A percentile compares a stretch with the other conserved stretches of the same genome.
Evolutionary conservation across 768 basidiomycete genomes (phyloP).

Genomic region (Russula virescens): DNA sequence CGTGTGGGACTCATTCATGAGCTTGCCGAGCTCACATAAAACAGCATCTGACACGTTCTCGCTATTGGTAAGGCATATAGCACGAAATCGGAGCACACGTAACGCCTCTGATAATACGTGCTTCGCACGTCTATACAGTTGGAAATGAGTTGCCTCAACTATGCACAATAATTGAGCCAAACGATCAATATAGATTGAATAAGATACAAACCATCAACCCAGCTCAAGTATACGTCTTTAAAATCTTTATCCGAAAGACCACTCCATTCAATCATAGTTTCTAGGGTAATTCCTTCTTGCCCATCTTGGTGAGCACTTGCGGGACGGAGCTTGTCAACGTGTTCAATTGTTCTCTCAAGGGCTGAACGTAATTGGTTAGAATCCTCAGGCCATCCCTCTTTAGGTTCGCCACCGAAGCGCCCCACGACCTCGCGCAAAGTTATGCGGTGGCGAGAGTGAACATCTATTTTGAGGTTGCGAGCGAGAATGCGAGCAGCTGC

Average conservation of each 20-base stretch:
- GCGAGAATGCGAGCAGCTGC: conserved; percentile 73
- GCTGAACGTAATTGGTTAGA: conserved; percentile 41
- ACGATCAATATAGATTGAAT: not conserved
- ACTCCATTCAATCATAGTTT: conserved; percentile 65
- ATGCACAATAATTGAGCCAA: not conserved
- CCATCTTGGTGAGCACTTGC: conserved; percentile 28
- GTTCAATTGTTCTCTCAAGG: conserved; percentile 42
- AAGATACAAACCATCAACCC: conserved; percentile 61
- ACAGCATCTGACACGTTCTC: conserved; percentile 27
- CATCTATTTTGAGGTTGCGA: conserved; percentile 44
- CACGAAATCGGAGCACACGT: conserved; percentile 73
- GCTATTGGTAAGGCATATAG: conserved; percentile 39
- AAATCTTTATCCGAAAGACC: conserved; percentile 53
- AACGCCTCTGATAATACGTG: conserved; percentile 80
- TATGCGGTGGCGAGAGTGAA: conserved; percentile 43
- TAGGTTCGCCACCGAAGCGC: conserved; percentile 44
- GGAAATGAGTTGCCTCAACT: conserved; percentile 80
- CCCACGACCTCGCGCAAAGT: conserved; percentile 66
- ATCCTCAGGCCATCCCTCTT: conserved; percentile 39
- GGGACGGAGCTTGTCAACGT: conserved; percentile 51
- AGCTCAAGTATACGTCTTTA: conserved; percentile 63
- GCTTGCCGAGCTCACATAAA: conserved; percentile 51
- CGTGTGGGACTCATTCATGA: conserved; percentile 77
- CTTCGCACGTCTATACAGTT: conserved; percentile 74
- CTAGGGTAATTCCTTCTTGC: conserved; percentile 59